Percentiles rank a stretch among this genome's conserved stretches.
phyloP scores from a whole-genome alignment of 1,284 basidiomycete species.

The Ganoderma lucidum region DNA sequence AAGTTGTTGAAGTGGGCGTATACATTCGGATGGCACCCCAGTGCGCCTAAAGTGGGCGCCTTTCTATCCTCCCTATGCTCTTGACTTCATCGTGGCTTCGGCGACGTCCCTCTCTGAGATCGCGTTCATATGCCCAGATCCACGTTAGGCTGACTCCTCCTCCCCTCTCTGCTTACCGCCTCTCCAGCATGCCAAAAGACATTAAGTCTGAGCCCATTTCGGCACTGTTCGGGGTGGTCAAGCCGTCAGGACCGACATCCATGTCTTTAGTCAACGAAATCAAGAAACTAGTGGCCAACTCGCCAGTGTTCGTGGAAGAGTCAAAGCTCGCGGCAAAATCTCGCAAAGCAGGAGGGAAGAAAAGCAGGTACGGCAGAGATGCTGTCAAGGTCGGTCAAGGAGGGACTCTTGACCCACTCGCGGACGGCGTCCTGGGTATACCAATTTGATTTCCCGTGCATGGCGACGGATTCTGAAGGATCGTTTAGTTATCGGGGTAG shows the following conservation, averaged over 20 bases:
- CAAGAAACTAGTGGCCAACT: constrained; percentile 82
- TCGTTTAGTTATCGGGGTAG: constrained; percentile 85
- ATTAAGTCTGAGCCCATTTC: constrained; percentile 69
- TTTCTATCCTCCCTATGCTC: constrained; percentile 12
- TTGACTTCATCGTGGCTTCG: constrained; percentile 11
- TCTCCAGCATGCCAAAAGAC: constrained; percentile 68
- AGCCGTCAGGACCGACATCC: constrained; percentile 89
- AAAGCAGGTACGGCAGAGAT: constrained; percentile 50
- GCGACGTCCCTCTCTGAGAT: background rate
- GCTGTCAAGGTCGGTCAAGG: constrained; percentile 88
- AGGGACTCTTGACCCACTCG: constrained; percentile 96
- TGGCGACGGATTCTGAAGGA: constrained; percentile 4
- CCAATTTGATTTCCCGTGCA: too few species aligned
- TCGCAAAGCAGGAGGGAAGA: constrained; percentile 44
- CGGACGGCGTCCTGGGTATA: constrained; percentile 89
- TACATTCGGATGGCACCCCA: too few species aligned
- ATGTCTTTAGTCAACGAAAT: constrained; percentile 92
- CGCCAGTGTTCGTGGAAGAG: constrained; percentile 79
- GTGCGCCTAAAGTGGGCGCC: background rate
- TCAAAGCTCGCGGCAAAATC: constrained; percentile 58
- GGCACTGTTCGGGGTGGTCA: constrained; percentile 84
- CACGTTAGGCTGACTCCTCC: constrained; percentile 4
- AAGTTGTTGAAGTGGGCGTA: too few species aligned
- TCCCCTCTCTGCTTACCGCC: background rate
- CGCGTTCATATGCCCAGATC: constrained; percentile 10